Percentiles rank a stretch among this genome's conserved stretches.
Evolutionary conservation across 2,329 filamentous ascomycete species (phyloP).

Genomic region (Ophiostoma himal-ulmi): DNA sequence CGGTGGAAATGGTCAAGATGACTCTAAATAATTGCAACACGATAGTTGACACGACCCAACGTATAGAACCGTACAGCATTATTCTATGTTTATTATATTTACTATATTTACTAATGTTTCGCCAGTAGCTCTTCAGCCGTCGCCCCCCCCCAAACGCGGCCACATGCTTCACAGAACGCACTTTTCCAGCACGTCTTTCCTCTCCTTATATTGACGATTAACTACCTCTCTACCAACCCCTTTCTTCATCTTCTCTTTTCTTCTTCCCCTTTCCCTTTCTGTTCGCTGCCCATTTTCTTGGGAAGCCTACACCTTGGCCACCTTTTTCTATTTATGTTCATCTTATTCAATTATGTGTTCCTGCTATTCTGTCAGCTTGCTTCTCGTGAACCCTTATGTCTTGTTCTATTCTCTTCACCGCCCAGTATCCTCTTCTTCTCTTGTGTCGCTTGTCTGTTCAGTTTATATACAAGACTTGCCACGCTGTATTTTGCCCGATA

Average conservation of each 20-base stretch:
- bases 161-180: background rate
- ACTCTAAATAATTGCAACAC: too few species aligned
- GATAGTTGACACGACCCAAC: too few species aligned
- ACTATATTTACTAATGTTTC: too few species aligned
- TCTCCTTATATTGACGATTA: background rate
- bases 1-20: too few species aligned
- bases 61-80: too few species aligned
- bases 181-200: background rate
- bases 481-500: conserved; percentile 7
- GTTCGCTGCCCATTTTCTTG: background rate
- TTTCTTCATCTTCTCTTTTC: background rate
- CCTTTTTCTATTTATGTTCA: background rate
- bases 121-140: too few species aligned
- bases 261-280: background rate
- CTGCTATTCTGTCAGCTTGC: background rate
- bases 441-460: background rate
- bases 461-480: background rate
- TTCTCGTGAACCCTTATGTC: background rate
- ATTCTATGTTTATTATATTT: too few species aligned
- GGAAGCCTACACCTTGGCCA: background rate
- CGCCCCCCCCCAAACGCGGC: background rate
- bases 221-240: background rate
- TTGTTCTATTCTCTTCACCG: background rate
- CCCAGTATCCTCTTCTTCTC: background rate
- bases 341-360: background rate